phyloP scores from a whole-genome alignment of 768 basidiomycete species.

The Tubosaeta sp. region DNA sequence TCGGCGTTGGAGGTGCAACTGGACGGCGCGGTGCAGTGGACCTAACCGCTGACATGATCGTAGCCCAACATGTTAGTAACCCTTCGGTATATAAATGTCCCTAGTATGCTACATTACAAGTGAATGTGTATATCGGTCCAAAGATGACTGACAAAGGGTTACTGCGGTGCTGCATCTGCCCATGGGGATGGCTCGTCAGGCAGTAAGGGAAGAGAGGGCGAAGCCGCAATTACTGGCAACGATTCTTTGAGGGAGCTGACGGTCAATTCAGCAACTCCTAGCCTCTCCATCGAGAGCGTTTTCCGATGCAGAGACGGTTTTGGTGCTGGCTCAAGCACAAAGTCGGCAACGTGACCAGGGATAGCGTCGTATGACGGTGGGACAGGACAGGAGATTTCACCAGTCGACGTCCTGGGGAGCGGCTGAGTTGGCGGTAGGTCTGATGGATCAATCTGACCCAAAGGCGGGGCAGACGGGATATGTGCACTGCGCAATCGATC shows the following conservation, averaged over 20 bases:
- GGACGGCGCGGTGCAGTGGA: conserved; percentile 24
- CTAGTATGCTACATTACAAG: conserved; percentile 10
- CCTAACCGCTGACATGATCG: conserved; percentile 22
- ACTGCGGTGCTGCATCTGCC: conserved; percentile 19
- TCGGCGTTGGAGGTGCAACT: conserved; percentile 21
- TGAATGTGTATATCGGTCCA: conserved; percentile 3
- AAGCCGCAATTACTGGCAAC: conserved; percentile 2
- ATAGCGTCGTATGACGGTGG: conserved; percentile 3
- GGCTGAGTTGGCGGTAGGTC: conserved; percentile 1
- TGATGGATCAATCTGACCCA: conserved; percentile 4
- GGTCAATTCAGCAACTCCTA: neutral
- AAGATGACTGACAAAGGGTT: neutral
- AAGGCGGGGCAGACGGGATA: neutral
- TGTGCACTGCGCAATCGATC: conserved; percentile 30
- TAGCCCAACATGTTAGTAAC: neutral
- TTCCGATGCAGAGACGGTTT: conserved; percentile 18
- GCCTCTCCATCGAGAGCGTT: conserved; percentile 8
- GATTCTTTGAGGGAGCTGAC: conserved; percentile 6
- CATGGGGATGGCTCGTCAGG: conserved; percentile 31
- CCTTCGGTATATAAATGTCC: neutral
- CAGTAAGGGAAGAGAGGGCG: conserved; percentile 15
- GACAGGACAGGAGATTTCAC: neutral
- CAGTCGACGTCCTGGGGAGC: neutral
- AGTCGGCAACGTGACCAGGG: conserved; percentile 10
- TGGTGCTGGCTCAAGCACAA: conserved; percentile 25